Evolutionary conservation across 495 filamentous ascomycete species (phyloP), one percentile per base, ranked within the genome.

Genomic region (Lepraria neglecta): DNA sequence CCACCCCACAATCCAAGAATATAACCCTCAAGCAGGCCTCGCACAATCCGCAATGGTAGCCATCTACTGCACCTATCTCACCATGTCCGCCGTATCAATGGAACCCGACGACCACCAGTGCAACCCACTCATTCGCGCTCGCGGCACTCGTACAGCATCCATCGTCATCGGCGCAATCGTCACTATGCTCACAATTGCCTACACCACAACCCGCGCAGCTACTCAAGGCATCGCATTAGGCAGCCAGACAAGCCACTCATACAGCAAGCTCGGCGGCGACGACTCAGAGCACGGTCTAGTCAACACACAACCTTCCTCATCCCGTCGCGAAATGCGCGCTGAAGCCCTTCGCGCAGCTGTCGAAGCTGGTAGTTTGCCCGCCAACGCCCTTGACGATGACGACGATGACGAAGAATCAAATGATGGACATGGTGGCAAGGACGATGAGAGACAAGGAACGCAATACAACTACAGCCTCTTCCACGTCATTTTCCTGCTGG

Each of bases 1-100:
- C 51, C 92, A 97, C 69, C 94, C 94, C 1, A 78, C 82, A 3
- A 82, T 98, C 55, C 94, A 98, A 76, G 90, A 91, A 69, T 88
- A 84, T 74, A 98, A 98, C 78, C 81, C 91, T 17, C 89, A 90
- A 68, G 95, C 94, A 21, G 94, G 94, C 51, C 80, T 98, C 64
- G 92, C 94, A 12, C 95, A 98, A 72, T 90, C 92, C 55, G 94
- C 94, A 63, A 97, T 97, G 87, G 94, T 98, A 38, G 90, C 92
- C 1, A 82, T 95, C 59, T 98, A 98, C 78, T 97, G 94, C 82
- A 96, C 94, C 51, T 98, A 98, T 71, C 84, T 98, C 50, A 98
- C 94, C 67, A 90, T 98, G 86, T 96, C 91, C 4, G 95, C 94
- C 57, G 95, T 98, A 3, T 92, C 89, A 59, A 97, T 98, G 94